phyloP scores from a whole-genome alignment of 2,329 filamentous ascomycete species.

The Sporothrix variecibatus region DNA sequence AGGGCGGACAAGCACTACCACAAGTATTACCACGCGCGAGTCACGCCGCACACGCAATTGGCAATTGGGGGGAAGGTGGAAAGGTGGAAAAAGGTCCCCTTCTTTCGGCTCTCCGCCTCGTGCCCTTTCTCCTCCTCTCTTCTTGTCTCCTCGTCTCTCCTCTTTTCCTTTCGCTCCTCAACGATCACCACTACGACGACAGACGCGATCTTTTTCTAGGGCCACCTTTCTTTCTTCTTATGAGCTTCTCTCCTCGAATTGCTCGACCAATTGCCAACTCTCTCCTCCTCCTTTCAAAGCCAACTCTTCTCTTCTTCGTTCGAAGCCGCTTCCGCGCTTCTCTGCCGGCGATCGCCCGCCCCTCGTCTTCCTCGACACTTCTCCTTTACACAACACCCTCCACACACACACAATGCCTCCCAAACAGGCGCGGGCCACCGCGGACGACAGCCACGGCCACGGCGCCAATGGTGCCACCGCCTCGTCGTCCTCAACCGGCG shows the following conservation, averaged over 20 bases:
- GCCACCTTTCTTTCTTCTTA: not conserved
- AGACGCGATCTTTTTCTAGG: not conserved
- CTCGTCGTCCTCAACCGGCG: conserved; percentile 35
- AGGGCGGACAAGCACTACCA: not conserved
- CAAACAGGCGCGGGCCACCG: conserved; percentile 27
- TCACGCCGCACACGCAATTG: conserved; percentile 19
- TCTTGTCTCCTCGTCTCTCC: not conserved
- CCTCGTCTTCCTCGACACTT: not conserved
- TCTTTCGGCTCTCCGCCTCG: not conserved
- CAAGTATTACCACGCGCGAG: not conserved
- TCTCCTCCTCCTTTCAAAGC: not conserved
- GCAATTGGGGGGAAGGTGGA: not conserved
- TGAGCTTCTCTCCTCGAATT: not conserved
- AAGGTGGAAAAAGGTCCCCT: not conserved
- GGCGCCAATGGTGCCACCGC: conserved; percentile 34
- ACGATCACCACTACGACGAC: not conserved
- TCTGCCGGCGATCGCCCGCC: not conserved
- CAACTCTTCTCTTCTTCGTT: not conserved
- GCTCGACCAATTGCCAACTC: not conserved
- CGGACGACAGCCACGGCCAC: conserved; percentile 41
- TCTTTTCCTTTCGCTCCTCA: not conserved
- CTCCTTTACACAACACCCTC: not conserved
- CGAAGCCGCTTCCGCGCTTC: not conserved
- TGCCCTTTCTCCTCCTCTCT: not conserved
- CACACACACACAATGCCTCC: conserved; percentile 24